Evolutionary conservation across 106 monocot species (phyloP).

Genomic region (Amphibolis antarctica): DNA sequence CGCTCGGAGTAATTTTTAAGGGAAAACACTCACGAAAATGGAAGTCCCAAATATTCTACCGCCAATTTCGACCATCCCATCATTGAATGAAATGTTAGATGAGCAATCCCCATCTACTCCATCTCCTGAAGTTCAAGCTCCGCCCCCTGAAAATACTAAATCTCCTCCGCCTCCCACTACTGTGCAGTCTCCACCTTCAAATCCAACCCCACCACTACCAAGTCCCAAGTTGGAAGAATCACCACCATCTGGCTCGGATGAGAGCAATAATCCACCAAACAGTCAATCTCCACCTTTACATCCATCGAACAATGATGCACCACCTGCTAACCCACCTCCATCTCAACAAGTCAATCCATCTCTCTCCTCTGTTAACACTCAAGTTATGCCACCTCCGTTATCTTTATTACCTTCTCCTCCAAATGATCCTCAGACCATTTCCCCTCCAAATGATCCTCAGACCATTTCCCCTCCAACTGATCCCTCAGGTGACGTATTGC

Average conservation of each 20-base stretch:
- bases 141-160: neutral
- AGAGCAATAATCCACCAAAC: neutral
- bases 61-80: slow-evolving; percentile 1
- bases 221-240: too few species aligned
- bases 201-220: neutral
- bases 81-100: slow-evolving; percentile 4
- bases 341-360: neutral
- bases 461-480: neutral
- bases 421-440: neutral
- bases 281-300: slow-evolving; percentile 3
- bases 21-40: neutral
- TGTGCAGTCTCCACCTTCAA: neutral
- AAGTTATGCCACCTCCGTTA: slow-evolving; percentile 1
- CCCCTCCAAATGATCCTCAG: slow-evolving; percentile 3
- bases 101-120: slow-evolving; percentile 5
- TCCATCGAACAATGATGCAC: slow-evolving; percentile 6
- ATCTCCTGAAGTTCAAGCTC: neutral
- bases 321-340: neutral
- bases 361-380: neutral
- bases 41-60: neutral
- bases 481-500: neutral
- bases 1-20: neutral
- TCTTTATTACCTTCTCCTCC: neutral
- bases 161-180: neutral
- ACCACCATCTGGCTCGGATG: neutral